Base-by-base conservation (phyloP, 2,329 filamentous ascomycete genomes). In the Xylariales sp. region DNA sequence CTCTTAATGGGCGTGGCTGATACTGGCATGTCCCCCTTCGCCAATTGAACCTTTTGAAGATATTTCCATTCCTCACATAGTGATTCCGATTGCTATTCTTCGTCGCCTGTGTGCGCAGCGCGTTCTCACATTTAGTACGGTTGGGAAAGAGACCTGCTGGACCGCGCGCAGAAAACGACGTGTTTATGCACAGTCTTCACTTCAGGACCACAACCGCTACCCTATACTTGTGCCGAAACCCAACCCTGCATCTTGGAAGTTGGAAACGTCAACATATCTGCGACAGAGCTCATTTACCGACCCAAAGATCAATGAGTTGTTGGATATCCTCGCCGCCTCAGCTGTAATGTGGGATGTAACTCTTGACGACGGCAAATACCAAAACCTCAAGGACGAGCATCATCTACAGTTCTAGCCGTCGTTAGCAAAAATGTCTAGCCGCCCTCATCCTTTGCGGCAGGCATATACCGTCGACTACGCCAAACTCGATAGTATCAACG, bases 391-490 rank as follows among this genome's bases (percentile, higher is more conserved):
- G 50, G 48, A 51, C 51, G 43, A 52, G 44, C 38, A 48, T 36
- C 47, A 49, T 48, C 35, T 25, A 38, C 45, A 41, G 38, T 42
- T 44, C 45, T 51, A 54, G 45, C 46, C 48, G 50, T 55, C 57
- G 58, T 35, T 29, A 27, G 16, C 12, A 21, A 43, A 64, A 53
- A 82, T 78, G 71, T 77, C 76, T 63, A 70, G 73, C 66, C 73
- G 74, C 45, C 68, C 70, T 49, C 75, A 78, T 57, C 72, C 76
- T 41, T 70, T 82, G 45, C 72, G 76, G 51, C 76, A 80, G 59
- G 63, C 64, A 42, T 63, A 66, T 44, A 64, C 63, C 35, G 59
- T 65, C 54, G 61, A 70, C 52, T 62, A 65, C 51, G 57, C 58
- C 47, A 54, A 60, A 16, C 43, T 61, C 47, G 53, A 64, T 43